Evolutionary conservation across 495 filamentous ascomycete species (phyloP).

Genomic region (Mytilinidion resinicola): DNA sequence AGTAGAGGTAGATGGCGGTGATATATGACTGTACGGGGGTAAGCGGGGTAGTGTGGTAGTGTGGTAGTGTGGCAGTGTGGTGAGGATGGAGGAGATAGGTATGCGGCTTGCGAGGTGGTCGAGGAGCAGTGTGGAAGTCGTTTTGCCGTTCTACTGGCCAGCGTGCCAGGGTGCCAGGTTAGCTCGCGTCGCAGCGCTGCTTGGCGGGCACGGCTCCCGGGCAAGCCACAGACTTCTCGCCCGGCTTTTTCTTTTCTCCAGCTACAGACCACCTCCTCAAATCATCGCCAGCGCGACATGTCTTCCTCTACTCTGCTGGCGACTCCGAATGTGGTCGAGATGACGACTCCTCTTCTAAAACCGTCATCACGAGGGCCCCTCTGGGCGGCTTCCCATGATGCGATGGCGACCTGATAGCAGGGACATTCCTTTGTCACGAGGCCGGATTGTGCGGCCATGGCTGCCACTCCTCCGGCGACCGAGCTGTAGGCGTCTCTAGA

Average conservation of each 20-base stretch:
- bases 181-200: constrained; percentile 16
- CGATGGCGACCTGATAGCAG: constrained; percentile 95
- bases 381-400: constrained; percentile 77
- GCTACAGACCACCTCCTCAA: constrained; percentile 83
- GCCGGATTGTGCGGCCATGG: constrained; percentile 7
- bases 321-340: constrained; percentile 89
- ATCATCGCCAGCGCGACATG: constrained; percentile 70
- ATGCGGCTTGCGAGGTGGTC: neutral
- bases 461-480: constrained; percentile 4
- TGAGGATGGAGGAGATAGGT: neutral
- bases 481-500: neutral
- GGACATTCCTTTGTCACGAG: constrained; percentile 48
- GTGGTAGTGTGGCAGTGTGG: too few species aligned
- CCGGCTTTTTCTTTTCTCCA: constrained; percentile 39
- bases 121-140: neutral
- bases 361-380: constrained; percentile 93
- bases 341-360: constrained; percentile 77
- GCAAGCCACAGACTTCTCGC: constrained; percentile 21
- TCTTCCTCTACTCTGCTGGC: constrained; percentile 60
- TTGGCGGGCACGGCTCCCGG: neutral
- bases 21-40: neutral
- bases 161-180: too few species aligned
- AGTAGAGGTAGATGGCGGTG: neutral
- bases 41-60: neutral
- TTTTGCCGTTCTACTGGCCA: neutral